phyloP scores from a whole-genome alignment of 2,329 filamentous ascomycete species.

The Aspergillus sp. region DNA sequence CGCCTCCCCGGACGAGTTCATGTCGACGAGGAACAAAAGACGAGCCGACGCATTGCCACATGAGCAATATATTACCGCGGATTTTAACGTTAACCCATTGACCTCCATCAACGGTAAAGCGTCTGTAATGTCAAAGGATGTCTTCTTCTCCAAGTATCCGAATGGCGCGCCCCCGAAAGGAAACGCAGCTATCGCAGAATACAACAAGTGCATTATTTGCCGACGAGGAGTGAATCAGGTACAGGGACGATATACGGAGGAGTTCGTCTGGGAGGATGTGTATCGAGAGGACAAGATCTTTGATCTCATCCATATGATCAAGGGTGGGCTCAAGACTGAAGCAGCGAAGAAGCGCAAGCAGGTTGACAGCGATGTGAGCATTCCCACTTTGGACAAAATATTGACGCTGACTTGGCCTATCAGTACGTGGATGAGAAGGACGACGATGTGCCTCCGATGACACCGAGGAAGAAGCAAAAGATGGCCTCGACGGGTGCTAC shows the following conservation, averaged over 20 bases:
- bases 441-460: constrained; percentile 30
- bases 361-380: constrained; percentile 29
- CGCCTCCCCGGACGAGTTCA: constrained; percentile 72
- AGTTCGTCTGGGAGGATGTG: constrained; percentile 84
- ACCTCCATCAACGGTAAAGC: constrained; percentile 87
- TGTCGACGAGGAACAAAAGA: constrained; percentile 74
- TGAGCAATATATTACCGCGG: constrained; percentile 82
- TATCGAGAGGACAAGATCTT: constrained; percentile 60
- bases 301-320: constrained; percentile 56
- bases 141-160: constrained; percentile 62
- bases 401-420: constrained; percentile 6
- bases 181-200: constrained; percentile 52
- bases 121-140: constrained; percentile 61
- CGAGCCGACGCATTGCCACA: constrained; percentile 72
- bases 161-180: constrained; percentile 62
- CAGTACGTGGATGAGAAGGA: constrained; percentile 32
- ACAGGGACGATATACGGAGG: constrained; percentile 82
- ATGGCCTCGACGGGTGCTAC: constrained; percentile 36
- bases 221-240: constrained; percentile 80
- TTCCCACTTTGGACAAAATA: not conserved
- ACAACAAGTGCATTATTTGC: constrained; percentile 82
- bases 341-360: constrained; percentile 50
- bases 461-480: constrained; percentile 51
- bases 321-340: constrained; percentile 47
- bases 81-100: constrained; percentile 79